A percentile compares a stretch with the other conserved stretches of the same genome.
phyloP scores from a whole-genome alignment of 1,139 yeast species.

The Taphrina flavorubra region DNA sequence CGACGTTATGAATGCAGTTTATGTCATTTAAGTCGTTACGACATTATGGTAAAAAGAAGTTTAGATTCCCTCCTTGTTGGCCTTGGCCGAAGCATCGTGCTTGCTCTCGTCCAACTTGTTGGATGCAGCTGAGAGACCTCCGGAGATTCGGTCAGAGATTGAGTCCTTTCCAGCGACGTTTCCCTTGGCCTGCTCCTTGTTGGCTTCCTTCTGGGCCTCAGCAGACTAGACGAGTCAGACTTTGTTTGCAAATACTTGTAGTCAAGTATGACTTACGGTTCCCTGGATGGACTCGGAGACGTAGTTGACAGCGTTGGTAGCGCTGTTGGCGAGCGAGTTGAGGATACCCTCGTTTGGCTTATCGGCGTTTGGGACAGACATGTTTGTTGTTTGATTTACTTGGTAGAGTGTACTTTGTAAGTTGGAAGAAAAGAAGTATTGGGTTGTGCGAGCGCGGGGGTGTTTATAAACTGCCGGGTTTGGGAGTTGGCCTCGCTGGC shows the following conservation, averaged over 20 bases:
- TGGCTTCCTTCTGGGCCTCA: conserved; percentile 36
- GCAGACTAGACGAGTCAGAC: conserved; percentile 24
- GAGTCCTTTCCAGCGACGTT: conserved; percentile 34
- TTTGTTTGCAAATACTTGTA: too few relatives aligned
- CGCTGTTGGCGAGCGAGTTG: conserved; percentile 28
- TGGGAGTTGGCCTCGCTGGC: conserved; percentile 13
- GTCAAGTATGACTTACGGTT: conserved; percentile 10
- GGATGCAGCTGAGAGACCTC: conserved; percentile 25
- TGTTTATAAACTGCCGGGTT: conserved; percentile 22
- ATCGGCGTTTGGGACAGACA: conserved; percentile 36
- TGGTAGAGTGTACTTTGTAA: conserved; percentile 13
- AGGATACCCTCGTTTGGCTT: conserved; percentile 36
- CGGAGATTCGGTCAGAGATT: conserved; percentile 32
- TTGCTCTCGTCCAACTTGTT: conserved; percentile 37
- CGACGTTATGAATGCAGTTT: conserved; percentile 3
- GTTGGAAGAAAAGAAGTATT: background rate
- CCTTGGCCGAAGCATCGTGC: conserved; percentile 27
- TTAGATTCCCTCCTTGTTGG: conserved; percentile 36
- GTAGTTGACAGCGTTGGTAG: conserved; percentile 37
- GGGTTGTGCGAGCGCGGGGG: conserved; percentile 29
- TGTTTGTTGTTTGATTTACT: conserved; percentile 20
- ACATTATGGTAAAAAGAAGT: conserved; percentile 14
- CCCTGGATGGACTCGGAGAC: conserved; percentile 37
- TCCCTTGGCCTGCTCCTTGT: conserved; percentile 35
- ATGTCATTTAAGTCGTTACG: conserved; percentile 9